Evolutionary conservation across 352 stramenopile species (phyloP).

Genomic region (Phytophthora sp.): DNA sequence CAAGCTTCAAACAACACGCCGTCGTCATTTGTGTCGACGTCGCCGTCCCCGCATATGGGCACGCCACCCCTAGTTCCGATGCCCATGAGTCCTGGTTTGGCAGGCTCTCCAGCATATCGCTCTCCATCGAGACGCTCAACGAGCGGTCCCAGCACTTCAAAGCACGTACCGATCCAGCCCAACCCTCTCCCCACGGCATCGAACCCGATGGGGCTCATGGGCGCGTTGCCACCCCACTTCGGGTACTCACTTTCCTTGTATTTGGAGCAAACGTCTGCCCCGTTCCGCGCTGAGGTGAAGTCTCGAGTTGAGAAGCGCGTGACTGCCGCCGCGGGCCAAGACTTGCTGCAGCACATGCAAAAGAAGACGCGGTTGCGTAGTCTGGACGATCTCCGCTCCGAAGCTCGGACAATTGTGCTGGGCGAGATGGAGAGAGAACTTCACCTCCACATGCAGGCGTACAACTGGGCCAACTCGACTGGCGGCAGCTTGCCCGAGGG

Average conservation of each 20-base stretch:
- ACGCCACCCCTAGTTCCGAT: conserved; percentile 26
- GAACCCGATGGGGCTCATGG: conserved; percentile 72
- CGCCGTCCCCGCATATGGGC: conserved; percentile 22
- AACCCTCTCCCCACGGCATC: conserved; percentile 77
- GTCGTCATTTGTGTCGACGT: conserved; percentile 28
- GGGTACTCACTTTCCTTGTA: conserved; percentile 72
- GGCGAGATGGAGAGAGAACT: conserved; percentile 78
- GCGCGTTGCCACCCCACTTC: conserved; percentile 59
- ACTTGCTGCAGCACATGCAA: conserved; percentile 84
- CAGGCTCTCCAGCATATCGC: conserved; percentile 23
- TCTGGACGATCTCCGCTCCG: conserved; percentile 67
- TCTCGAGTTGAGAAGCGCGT: conserved; percentile 80
- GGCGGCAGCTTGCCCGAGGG: conserved; percentile 24
- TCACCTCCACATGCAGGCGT: conserved; percentile 73
- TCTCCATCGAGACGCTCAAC: conserved; percentile 26
- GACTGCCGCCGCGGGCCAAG: conserved; percentile 69
- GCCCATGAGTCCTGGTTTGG: conserved; percentile 19
- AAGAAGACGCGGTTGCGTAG: conserved; percentile 82
- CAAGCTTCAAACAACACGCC: conserved; percentile 24
- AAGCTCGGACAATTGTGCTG: conserved; percentile 67
- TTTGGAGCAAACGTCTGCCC: conserved; percentile 71
- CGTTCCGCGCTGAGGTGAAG: conserved; percentile 74
- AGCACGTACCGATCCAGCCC: conserved; percentile 79
- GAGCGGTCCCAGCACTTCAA: conserved; percentile 23
- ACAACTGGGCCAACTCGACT: conserved; percentile 62